phyloP scores from a whole-genome alignment of 176 grass and related monocot genomes.

The Metroxylon sagu region DNA sequence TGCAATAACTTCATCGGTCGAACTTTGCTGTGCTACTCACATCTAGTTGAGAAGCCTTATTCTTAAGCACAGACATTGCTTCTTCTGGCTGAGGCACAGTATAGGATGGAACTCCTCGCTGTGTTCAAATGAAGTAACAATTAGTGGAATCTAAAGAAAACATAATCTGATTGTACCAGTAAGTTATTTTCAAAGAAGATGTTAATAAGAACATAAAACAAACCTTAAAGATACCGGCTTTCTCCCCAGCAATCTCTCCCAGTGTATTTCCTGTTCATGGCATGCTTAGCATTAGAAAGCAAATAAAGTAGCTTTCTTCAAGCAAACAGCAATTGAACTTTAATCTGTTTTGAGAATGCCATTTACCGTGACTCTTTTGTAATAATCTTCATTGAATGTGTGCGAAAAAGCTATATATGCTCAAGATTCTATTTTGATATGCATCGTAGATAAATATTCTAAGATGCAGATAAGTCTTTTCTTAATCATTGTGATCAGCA shows the following conservation, averaged over 20 bases:
- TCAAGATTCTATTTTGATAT: too few relatives aligned
- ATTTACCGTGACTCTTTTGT: too few relatives aligned
- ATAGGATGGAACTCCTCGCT: constrained; percentile 69
- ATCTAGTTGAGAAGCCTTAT: constrained; percentile 74
- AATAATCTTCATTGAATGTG: too few relatives aligned
- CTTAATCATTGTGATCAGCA: too few relatives aligned
- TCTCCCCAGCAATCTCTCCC: constrained; percentile 68
- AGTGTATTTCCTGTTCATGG: constrained; percentile 62
- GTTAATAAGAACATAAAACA: constrained; percentile 12
- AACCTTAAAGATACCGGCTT: constrained; percentile 76
- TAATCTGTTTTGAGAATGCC: too few relatives aligned
- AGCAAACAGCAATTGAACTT: too few relatives aligned
- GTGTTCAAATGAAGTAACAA: constrained; percentile 10
- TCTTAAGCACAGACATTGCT: constrained; percentile 62
- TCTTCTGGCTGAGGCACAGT: constrained; percentile 74
- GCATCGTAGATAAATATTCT: too few relatives aligned
- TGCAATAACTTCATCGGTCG: neutral
- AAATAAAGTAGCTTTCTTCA: too few relatives aligned
- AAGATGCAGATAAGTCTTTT: too few relatives aligned
- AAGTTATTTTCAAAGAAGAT: neutral
- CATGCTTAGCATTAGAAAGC: constrained; percentile 15
- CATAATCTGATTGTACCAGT: neutral
- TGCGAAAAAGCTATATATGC: too few relatives aligned
- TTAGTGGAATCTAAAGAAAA: neutral
- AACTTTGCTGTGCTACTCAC: constrained; percentile 33